phyloP scores from a whole-genome alignment of 2,329 filamentous ascomycete genomes.

The Zopfia rhizophila region DNA sequence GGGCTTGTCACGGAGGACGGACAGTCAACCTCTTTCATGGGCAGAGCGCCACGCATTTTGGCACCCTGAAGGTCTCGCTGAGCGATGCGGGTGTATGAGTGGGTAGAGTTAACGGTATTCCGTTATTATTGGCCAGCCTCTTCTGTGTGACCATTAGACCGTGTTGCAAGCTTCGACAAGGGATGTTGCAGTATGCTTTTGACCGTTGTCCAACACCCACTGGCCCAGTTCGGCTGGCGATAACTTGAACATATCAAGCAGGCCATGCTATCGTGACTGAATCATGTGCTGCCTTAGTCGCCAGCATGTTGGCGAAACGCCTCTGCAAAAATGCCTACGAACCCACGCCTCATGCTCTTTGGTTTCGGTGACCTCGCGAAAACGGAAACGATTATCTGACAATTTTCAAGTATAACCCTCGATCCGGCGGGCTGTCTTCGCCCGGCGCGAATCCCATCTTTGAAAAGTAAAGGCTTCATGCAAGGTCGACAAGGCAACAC shows the following conservation, averaged over 20 bases:
- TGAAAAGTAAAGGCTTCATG: slow-evolving; percentile 27
- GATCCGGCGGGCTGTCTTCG: slow-evolving; percentile 23
- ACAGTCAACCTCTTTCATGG: slow-evolving; percentile 4
- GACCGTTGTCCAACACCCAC: slow-evolving; percentile 26
- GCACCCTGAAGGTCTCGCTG: slow-evolving; percentile 1
- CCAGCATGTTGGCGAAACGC: slow-evolving; percentile 33
- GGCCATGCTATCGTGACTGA: slow-evolving; percentile 29
- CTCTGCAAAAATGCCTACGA: slow-evolving; percentile 26
- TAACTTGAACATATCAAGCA: slow-evolving; percentile 17
- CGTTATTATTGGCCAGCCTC: slow-evolving; percentile 22
- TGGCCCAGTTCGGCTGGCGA: slow-evolving; percentile 10
- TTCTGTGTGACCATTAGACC: slow-evolving; percentile 28
- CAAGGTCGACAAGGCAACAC: slow-evolving; percentile 30
- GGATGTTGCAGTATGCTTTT: slow-evolving; percentile 28
- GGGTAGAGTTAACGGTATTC: slow-evolving; percentile 5
- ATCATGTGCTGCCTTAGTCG: slow-evolving; percentile 32
- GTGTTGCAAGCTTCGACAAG: slow-evolving; percentile 26
- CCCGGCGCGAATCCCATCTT: slow-evolving; percentile 26
- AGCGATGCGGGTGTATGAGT: slow-evolving; percentile 13
- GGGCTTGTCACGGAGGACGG: slow-evolving; percentile 12
- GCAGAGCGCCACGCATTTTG: slow-evolving; percentile 20
- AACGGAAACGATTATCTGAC: slow-evolving; percentile 31
- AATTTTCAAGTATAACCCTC: slow-evolving; percentile 11
- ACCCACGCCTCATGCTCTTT: slow-evolving; percentile 18
- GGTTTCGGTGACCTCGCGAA: slow-evolving; percentile 27